These are phyloP conservation scores for Teunomyces aglyptinius DNA, from an alignment of 805 yeast genomes.

Conservation along the genomic window DNA sequence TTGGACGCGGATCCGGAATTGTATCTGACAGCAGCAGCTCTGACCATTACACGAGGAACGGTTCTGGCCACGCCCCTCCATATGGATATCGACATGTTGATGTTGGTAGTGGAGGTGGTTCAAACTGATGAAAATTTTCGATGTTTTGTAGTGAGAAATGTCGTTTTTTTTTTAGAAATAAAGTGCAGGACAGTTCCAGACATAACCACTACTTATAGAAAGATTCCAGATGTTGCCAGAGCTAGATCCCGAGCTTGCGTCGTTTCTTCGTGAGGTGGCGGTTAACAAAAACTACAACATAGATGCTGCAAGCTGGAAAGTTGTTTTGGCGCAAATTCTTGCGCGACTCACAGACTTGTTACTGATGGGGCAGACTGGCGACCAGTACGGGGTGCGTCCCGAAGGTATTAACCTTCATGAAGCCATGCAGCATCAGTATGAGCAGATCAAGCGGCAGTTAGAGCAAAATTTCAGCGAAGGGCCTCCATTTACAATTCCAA, in stretches of 20 bases:
- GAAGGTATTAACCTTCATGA: constrained; percentile 10
- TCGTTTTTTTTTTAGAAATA: not conserved
- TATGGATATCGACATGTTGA: constrained; percentile 1
- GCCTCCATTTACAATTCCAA: constrained; percentile 49
- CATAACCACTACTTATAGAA: not conserved
- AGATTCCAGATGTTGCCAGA: not conserved
- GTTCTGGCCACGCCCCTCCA: constrained; percentile 2
- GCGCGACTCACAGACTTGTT: constrained; percentile 8
- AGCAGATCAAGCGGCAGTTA: constrained; percentile 36
- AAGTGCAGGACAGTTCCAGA: not conserved
- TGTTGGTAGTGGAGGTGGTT: not conserved
- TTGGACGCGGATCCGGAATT: constrained; percentile 6
- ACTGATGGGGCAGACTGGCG: constrained; percentile 9
- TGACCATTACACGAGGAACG: not conserved
- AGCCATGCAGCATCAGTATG: constrained; percentile 1
- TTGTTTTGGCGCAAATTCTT: constrained; percentile 11
- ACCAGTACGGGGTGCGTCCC: constrained; percentile 8
- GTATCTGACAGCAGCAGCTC: constrained; percentile 10
- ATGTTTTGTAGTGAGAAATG: constrained; percentile 5
- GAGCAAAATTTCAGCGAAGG: constrained; percentile 22
- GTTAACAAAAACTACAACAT: not conserved
- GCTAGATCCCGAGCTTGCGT: not conserved
- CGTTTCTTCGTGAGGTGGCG: not conserved
- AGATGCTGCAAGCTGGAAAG: constrained; percentile 8
- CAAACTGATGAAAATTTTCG: constrained; percentile 6